Evolutionary conservation across 2,329 filamentous ascomycete genomes (phyloP).

Genomic region (Torrubiella hemipterigena): DNA sequence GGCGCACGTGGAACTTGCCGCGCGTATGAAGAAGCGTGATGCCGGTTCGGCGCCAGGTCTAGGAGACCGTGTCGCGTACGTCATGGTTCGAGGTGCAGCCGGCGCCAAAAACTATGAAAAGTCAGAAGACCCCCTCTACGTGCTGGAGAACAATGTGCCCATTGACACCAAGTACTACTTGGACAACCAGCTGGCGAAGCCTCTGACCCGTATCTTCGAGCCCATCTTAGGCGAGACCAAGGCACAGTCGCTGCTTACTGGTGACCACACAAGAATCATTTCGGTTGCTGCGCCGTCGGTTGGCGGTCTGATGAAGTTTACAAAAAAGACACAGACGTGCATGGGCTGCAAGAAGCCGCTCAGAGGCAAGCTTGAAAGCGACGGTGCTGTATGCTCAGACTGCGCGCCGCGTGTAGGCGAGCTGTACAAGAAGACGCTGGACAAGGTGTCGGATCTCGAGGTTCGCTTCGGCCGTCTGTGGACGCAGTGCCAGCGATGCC

Average conservation of each 20-base stretch:
- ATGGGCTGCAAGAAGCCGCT: slow-evolving; percentile 99
- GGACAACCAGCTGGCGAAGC: slow-evolving; percentile 95
- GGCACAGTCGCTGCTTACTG: slow-evolving; percentile 72
- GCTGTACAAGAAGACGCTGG: slow-evolving; percentile 82
- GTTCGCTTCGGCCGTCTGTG: slow-evolving; percentile 85
- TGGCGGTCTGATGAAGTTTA: slow-evolving; percentile 95
- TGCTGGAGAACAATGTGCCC: slow-evolving; percentile 92
- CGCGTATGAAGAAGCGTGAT: slow-evolving; percentile 95
- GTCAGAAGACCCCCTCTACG: slow-evolving; percentile 92
- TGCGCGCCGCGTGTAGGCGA: slow-evolving; percentile 80
- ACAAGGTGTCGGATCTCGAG: slow-evolving; percentile 83
- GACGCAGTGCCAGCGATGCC: slow-evolving; percentile 97
- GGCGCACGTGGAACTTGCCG: slow-evolving; percentile 88
- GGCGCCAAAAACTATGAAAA: slow-evolving; percentile 94
- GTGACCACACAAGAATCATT: slow-evolving; percentile 90
- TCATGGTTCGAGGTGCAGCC: slow-evolving; percentile 85
- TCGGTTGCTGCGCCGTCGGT: slow-evolving; percentile 83
- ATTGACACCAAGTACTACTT: slow-evolving; percentile 98
- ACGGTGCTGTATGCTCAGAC: slow-evolving; percentile 78
- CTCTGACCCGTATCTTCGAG: slow-evolving; percentile 89
- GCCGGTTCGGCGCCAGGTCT: slow-evolving; percentile 84
- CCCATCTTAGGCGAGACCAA: slow-evolving; percentile 93
- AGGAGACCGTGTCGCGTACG: slow-evolving; percentile 93
- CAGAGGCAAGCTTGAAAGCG: slow-evolving; percentile 62
- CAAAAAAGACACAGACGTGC: slow-evolving; percentile 95